Evolutionary conservation across 768 basidiomycete species (phyloP), one percentile per base, ranked within the genome.

Genomic region (Megacollybia marginata): DNA sequence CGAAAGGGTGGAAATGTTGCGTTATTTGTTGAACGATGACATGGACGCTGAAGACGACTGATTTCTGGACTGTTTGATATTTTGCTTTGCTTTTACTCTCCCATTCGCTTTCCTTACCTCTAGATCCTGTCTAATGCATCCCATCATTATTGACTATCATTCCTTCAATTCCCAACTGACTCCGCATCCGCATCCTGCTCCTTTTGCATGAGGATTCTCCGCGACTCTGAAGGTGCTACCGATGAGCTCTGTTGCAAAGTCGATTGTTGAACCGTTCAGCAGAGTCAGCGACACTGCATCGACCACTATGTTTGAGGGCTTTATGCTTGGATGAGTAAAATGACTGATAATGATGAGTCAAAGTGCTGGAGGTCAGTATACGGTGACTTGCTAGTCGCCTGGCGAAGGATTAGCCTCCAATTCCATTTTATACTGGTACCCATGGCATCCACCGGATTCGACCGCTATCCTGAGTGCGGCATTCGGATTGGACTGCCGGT

Each of bases 381-480:
- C 40, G 19, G 44, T 18, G 11, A 71, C 90, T 62, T 62, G 94
- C 93, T 93, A 96, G 66, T 96, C 93, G 54, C 93, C 92, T 5
- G 74, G 72, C 28, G 74, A 69, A 13, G 73, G 72, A 42, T 68
- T 65, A 34, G 72, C 74, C 2, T 88, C 85, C 4, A 97, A 75
- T 49, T 86, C 82, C 77, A 98, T 80, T 57, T 89, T 94, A 66
- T 97, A 96, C 59, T 96, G 92, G 65, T 97, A 97, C 34, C 95
- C 95, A 62, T 98, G 94, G 60, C 95, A 98, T 16, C 95, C 95
- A 10, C 95, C 95, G 10, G 87, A 90, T 59, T 96, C 92, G 20
- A 97, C 92, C 1, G 82, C 72, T 55, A 98, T 76, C 54, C 93
- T 73, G 19, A 97, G 71, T 4, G 85, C 89, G 18, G 88, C 73